Percentiles rank a stretch among this genome's conserved stretches.
phyloP scores from a whole-genome alignment of 495 filamentous ascomycete species.

The Amphirosellinia nigrospora region DNA sequence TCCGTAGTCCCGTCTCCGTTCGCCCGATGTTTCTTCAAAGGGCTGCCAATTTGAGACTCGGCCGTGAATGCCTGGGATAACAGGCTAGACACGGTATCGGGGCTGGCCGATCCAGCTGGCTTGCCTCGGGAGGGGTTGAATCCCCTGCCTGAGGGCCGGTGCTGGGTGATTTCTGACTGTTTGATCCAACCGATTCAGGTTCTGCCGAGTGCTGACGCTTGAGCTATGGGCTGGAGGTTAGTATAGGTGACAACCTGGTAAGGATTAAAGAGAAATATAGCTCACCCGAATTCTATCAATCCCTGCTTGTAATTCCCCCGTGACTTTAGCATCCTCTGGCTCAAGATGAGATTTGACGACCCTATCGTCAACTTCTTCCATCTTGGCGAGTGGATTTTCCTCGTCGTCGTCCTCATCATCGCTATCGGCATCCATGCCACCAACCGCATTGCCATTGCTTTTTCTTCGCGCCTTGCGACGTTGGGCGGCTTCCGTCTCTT shows the following conservation, averaged over 20 bases:
- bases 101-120: slow-evolving; percentile 39
- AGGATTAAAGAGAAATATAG: slow-evolving; percentile 10
- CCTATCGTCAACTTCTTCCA: slow-evolving; percentile 76
- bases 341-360: slow-evolving; percentile 64
- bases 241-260: slow-evolving; percentile 8
- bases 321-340: slow-evolving; percentile 78
- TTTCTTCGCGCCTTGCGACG: slow-evolving; percentile 64
- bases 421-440: slow-evolving; percentile 58
- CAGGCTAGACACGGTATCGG: slow-evolving; percentile 47
- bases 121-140: slow-evolving; percentile 46
- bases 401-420: slow-evolving; percentile 81
- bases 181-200: slow-evolving; percentile 56
- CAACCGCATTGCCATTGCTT: slow-evolving; percentile 52
- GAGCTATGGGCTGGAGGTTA: slow-evolving; percentile 63
- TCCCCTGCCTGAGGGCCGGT: slow-evolving; percentile 38
- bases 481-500: slow-evolving; percentile 51
- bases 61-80: slow-evolving; percentile 52
- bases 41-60: slow-evolving; percentile 71
- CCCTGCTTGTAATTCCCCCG: slow-evolving; percentile 88
- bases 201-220: slow-evolving; percentile 95
- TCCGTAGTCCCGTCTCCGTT: slow-evolving; percentile 68
- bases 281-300: slow-evolving; percentile 91
- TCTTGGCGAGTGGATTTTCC: slow-evolving; percentile 60
- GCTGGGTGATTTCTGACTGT: slow-evolving; percentile 48
- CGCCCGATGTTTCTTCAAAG: slow-evolving; percentile 81